Conservation (phyloP, 768 basidiomycete genomes). For the Pleurotus salmoneostramineus region DNA sequence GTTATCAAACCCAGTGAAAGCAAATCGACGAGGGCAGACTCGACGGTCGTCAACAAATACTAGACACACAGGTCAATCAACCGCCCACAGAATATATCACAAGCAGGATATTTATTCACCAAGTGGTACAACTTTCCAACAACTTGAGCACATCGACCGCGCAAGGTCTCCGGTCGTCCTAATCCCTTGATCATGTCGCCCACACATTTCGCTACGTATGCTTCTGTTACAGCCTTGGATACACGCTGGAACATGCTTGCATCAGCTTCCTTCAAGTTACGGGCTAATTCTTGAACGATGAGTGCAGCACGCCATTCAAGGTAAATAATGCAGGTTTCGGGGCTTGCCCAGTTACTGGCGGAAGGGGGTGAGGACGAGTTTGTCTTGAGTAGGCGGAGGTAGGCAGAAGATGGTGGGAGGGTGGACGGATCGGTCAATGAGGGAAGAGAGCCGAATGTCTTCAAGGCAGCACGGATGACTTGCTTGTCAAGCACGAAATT, state of each 20-base stretch:
- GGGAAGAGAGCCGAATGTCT: constrained; percentile 41
- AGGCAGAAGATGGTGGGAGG: constrained; percentile 47
- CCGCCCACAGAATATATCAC: background rate
- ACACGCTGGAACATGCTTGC: constrained; percentile 55
- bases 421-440: constrained; percentile 19
- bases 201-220: constrained; percentile 59
- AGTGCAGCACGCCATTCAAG: constrained; percentile 67
- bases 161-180: constrained; percentile 24
- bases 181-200: constrained; percentile 40
- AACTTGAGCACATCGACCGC: constrained; percentile 22
- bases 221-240: constrained; percentile 62
- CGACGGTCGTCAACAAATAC: constrained; percentile 60
- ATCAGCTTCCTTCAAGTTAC: constrained; percentile 37
- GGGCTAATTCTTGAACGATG: constrained; percentile 43
- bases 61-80: constrained; percentile 17
- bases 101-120: constrained; percentile 29
- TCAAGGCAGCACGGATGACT: constrained; percentile 68
- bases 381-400: constrained; percentile 45
- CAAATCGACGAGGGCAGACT: constrained; percentile 53
- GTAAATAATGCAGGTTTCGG: constrained; percentile 36
- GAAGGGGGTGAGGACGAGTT: constrained; percentile 8
- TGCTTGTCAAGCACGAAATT: constrained; percentile 76
- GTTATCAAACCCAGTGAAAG: constrained; percentile 46
- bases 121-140: constrained; percentile 37
- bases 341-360: constrained; percentile 27